A percentile compares a stretch with the other conserved stretches of the same genome.
These are phyloP conservation scores for Zychaea mexicana DNA, from an alignment of 371 early-diverging fungal genomes.

Conservation along the genomic window DNA sequence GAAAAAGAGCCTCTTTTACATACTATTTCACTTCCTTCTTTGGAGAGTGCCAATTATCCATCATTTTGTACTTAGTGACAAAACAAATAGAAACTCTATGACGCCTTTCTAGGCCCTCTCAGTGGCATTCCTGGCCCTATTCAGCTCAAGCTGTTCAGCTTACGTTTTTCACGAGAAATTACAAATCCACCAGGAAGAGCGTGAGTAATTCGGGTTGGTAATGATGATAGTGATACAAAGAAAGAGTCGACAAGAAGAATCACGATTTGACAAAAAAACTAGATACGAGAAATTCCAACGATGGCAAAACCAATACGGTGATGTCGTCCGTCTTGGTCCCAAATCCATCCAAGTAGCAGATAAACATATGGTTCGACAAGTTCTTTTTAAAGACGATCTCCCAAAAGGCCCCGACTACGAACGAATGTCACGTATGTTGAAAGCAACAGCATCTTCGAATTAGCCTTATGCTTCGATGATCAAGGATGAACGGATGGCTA, in stretches of 20 bases:
- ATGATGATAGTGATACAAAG: too few species aligned
- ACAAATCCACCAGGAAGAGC: constrained; percentile 26
- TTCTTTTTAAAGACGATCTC: constrained; percentile 23
- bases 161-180: constrained; percentile 10
- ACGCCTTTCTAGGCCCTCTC: constrained; percentile 36
- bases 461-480: too few species aligned
- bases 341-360: constrained; percentile 17
- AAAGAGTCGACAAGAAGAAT: not conserved
- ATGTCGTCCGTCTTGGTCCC: constrained; percentile 19
- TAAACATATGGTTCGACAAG: constrained; percentile 31
- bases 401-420: constrained; percentile 16
- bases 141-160: constrained; percentile 14
- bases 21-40: too few species aligned
- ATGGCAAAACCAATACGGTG: constrained; percentile 24
- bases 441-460: too few species aligned
- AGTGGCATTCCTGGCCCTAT: constrained; percentile 38
- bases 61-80: not conserved
- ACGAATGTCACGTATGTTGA: constrained; percentile 1
- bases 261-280: not conserved
- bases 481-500: too few species aligned
- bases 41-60: too few species aligned
- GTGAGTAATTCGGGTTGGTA: too few species aligned
- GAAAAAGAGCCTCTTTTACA: not conserved
- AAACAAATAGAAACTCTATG: constrained; percentile 33
- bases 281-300: constrained; percentile 7